Evolutionary conservation across 2,329 filamentous ascomycete species (phyloP).

Genomic region (Alternaria hordeiaustralica): DNA sequence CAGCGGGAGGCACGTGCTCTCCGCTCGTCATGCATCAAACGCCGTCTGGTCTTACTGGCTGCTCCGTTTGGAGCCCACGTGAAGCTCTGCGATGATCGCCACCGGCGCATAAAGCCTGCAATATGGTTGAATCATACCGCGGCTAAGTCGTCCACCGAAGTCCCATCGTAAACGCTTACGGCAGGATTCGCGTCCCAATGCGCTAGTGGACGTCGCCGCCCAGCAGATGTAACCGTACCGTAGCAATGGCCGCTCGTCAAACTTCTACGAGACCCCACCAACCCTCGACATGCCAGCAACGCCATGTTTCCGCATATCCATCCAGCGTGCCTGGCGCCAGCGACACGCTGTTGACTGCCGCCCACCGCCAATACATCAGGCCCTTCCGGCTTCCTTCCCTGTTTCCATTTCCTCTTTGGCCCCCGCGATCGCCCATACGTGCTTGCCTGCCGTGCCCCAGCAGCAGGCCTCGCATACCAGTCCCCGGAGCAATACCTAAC

Average conservation of each 20-base stretch:
- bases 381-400: conserved; percentile 10
- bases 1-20: conserved; percentile 17
- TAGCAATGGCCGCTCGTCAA: conserved; percentile 33
- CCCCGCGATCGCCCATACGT: conserved; percentile 39
- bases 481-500: conserved; percentile 40
- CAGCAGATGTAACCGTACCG: conserved; percentile 39
- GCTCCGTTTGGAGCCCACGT: conserved; percentile 10
- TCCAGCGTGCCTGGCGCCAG: conserved; percentile 30
- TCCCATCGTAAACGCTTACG: conserved; percentile 20
- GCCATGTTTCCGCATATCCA: conserved; percentile 30
- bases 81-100: conserved; percentile 11
- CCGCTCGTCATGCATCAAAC: conserved; percentile 9
- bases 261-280: conserved; percentile 35
- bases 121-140: conserved; percentile 36
- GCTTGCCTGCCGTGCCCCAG: conserved; percentile 39
- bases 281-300: conserved; percentile 32
- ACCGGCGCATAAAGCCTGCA: conserved; percentile 20
- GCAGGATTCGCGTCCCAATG: conserved; percentile 17
- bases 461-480: conserved; percentile 30
- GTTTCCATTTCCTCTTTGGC: conserved; percentile 13
- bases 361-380: conserved; percentile 14
- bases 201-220: conserved; percentile 33
- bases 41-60: conserved; percentile 5
- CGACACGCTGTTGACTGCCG: conserved; percentile 22
- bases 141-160: conserved; percentile 21